Evolutionary conservation across 768 basidiomycete genomes (phyloP).

Genomic region (Pisolithus marmoratus): DNA sequence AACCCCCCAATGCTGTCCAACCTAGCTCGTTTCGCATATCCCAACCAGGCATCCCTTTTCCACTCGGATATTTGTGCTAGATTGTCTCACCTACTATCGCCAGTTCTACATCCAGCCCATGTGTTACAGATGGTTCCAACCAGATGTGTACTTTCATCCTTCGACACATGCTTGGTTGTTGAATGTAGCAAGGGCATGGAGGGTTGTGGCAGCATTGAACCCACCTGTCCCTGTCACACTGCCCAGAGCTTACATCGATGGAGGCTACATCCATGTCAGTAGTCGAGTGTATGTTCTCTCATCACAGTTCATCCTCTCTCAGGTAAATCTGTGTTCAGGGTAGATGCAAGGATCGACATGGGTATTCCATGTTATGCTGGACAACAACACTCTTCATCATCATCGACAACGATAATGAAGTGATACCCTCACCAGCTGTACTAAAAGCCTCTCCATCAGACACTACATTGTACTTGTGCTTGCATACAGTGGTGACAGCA

Average conservation of each 20-base stretch:
- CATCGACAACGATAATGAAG: slow-evolving; percentile 24
- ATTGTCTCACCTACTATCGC: neutral
- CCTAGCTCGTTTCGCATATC: slow-evolving; percentile 6
- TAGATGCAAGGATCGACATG: slow-evolving; percentile 24
- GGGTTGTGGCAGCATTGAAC: slow-evolving; percentile 58
- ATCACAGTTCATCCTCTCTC: slow-evolving; percentile 3
- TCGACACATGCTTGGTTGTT: slow-evolving; percentile 45
- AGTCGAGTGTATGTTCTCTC: slow-evolving; percentile 23
- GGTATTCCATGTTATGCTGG: slow-evolving; percentile 24
- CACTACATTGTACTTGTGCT: neutral
- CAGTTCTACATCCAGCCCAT: slow-evolving; percentile 16
- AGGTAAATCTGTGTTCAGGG: slow-evolving; percentile 1
- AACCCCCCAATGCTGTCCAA: slow-evolving; percentile 10
- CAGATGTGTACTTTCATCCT: slow-evolving; percentile 24
- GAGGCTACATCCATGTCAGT: slow-evolving; percentile 16
- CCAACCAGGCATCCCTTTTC: slow-evolving; percentile 8
- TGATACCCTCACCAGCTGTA: slow-evolving; percentile 17
- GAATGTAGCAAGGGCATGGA: slow-evolving; percentile 59
- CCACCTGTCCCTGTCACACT: slow-evolving; percentile 18
- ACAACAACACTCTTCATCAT: slow-evolving; percentile 30
- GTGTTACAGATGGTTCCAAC: slow-evolving; percentile 34
- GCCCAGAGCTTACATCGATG: slow-evolving; percentile 18
- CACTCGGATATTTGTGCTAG: neutral
- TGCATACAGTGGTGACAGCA: neutral
- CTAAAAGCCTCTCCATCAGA: slow-evolving; percentile 13